Percentiles rank a stretch among this genome's conserved stretches.
phyloP scores from a whole-genome alignment of 331 rosid species.

The Malus hybrid region DNA sequence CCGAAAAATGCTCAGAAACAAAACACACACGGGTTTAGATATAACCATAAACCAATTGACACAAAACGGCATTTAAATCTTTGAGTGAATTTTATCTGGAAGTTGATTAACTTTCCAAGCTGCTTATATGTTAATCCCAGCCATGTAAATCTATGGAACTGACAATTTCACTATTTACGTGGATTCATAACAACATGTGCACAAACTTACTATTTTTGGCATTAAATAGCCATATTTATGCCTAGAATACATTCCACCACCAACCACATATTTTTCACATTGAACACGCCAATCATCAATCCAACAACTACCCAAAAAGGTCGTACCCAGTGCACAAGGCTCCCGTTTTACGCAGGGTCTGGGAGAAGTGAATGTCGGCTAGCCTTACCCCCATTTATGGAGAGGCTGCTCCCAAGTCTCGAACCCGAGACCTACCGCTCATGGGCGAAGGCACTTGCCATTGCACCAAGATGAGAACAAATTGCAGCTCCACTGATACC shows the following conservation, averaged over 20 bases:
- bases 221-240: neutral
- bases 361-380: no score
- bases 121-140: neutral
- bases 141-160: neutral
- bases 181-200: neutral
- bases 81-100: neutral
- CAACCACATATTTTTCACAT: neutral
- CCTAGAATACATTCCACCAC: conserved; percentile 1
- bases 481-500: neutral
- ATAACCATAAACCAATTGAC: neutral
- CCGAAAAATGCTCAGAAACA: neutral
- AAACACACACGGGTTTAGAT: neutral
- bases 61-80: no score
- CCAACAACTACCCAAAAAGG: neutral
- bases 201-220: neutral
- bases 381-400: no score
- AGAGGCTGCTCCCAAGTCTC: no score
- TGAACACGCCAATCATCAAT: neutral
- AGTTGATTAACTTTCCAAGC: neutral
- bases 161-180: neutral
- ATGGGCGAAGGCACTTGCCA: no score
- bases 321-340: no score
- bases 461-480: neutral
- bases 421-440: no score
- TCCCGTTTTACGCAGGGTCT: no score